Evolutionary conservation across 2,329 filamentous ascomycete genomes (phyloP).

Genomic region (Xylariaceae sp.): DNA sequence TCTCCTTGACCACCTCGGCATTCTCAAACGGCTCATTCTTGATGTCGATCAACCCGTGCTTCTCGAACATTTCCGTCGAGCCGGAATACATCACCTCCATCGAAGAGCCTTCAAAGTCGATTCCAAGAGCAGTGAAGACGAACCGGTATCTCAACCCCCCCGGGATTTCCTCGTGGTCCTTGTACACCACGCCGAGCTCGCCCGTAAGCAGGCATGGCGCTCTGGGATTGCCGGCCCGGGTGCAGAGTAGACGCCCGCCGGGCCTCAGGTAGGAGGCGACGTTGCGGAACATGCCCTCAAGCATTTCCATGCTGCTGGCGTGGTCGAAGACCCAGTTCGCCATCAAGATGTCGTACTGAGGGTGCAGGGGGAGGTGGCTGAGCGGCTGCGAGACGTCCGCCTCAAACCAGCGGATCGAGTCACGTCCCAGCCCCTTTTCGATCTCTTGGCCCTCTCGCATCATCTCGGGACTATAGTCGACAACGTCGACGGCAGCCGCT

Average conservation of each 20-base stretch:
- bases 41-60: constrained; percentile 21
- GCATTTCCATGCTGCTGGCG: constrained; percentile 18
- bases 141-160: constrained; percentile 20
- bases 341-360: constrained; percentile 30
- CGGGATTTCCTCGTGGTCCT: constrained; percentile 16
- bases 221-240: constrained; percentile 17
- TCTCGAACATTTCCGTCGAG: constrained; percentile 20
- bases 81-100: constrained; percentile 21
- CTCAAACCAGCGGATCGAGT: constrained; percentile 22
- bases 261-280: constrained; percentile 23
- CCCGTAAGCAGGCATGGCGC: constrained; percentile 12
- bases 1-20: constrained; percentile 16
- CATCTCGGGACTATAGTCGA: constrained; percentile 28
- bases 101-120: constrained; percentile 18
- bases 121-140: constrained; percentile 4
- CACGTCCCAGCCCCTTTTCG: constrained; percentile 20
- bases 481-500: constrained; percentile 24
- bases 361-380: constrained; percentile 13
- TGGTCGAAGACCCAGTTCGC: constrained; percentile 32
- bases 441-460: constrained; percentile 17
- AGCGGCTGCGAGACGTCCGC: constrained; percentile 25
- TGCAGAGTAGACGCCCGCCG: constrained; percentile 26
- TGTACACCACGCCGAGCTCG: constrained; percentile 13
- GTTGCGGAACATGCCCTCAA: constrained; percentile 29
- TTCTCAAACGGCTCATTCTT: constrained; percentile 20